Base-by-base conservation (phyloP, 2,329 filamentous ascomycete genomes). In the Plenodomus lindquistii region DNA sequence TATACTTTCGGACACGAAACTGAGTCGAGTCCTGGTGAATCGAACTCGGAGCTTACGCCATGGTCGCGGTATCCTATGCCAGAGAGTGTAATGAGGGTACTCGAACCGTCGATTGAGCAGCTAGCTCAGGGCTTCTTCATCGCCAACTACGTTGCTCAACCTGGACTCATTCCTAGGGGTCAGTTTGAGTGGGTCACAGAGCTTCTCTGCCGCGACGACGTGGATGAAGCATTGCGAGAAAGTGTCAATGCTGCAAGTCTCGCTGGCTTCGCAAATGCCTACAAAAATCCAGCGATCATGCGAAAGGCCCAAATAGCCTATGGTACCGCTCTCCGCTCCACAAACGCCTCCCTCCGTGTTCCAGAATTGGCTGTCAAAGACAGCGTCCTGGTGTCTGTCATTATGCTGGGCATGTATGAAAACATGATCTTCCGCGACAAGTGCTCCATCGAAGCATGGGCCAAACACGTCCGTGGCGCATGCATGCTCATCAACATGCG, bases 371-470 rank as follows among this genome's bases (percentile, higher is more conserved):
- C 60, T 7, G 41, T 50, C 7, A 57, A 60, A 50, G 62, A 67
- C 27, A 63, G 56, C 41, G 68, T 65, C 3, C 48, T 69, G 3
- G 52, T 67, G 4, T 56, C 65, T 9, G 63, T 67, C n/a, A 62
- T 67, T 16, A 52, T 69, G 53, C 57, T 72, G 5, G 64, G 69
- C 4, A 50, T 70, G 44, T 72, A 69, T 37, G 70, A 72, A 44
- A 66, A 59, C 40, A 61, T 69, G 18, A 57, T 59, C 7, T 69
- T 62, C 35, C 52, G 62, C 20, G 55, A 52, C 37, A 55, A 59
- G 18, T 46, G 58, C 16, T 69, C 70, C 8, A 42, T 70, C n/a
- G 48, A 54, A 40, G 55, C 64, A 3, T 72, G 68, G 67, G 54
- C 50, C 20, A 62, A 61, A 16, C 71, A 73, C 44, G 55, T 70